Base-by-base conservation (phyloP, 1,284 basidiomycete genomes). In the Malassezia nana region DNA sequence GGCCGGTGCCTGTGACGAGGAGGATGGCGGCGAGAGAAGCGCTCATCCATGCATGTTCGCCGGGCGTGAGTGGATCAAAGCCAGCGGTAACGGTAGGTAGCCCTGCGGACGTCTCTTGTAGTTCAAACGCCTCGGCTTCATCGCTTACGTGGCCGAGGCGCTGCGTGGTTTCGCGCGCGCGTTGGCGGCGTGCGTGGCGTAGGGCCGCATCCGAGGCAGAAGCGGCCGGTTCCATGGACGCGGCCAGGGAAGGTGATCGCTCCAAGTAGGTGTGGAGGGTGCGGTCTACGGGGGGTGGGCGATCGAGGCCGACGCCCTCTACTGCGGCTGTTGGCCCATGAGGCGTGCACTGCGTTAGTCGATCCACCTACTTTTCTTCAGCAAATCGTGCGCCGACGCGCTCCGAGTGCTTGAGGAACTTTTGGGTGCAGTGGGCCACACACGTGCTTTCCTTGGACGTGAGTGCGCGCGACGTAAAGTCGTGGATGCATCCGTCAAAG, bases 351-450 rank as follows among this genome's bases (percentile, higher is more conserved):
- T 54, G 46, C 16, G 30, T 46, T 9, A 53, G 44, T 20, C 16
- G 4, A 13, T n/a, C n/a, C 6, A 61, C 65, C 12, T 56, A 66
- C 65, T 72, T 72, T 59, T 72, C 69, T 50, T 72, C 70, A 18
- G 65, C 60, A 75, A 94, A 95, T 50, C 91, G 81, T 22, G 89
- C 86, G 5, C 89, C 89, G 2, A 94, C 85, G 52, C 91, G 81
- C 75, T 96, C 91, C 24, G 89, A 92, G 75, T 96, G 89, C 76
- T 95, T 95, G 72, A 96, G 78, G 79, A 94, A 96, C 78, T 96
- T 98, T 78, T 94, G 90, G 35, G 80, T 78, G 76, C 81, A 83
- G 75, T 81, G 80, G 55, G 78, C 75, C 20, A 81, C 78, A 69
- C 81, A 83, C 16, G 77, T 28, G 77, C 53, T 77, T 76, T 98